phyloP scores from a whole-genome alignment of 768 basidiomycete species.

The Trametes coccinea region DNA sequence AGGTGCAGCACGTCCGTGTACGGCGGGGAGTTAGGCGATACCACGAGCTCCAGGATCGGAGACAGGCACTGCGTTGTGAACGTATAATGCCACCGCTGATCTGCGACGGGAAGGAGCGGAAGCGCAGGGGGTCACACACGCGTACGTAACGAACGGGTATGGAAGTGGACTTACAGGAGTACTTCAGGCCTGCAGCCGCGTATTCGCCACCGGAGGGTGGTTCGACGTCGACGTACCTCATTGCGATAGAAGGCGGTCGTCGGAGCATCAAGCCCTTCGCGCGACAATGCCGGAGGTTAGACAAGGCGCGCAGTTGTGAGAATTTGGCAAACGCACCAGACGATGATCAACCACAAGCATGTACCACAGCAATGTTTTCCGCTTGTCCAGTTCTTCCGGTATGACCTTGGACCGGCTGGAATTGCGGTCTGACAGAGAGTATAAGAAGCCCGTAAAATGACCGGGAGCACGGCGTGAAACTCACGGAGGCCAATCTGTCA shows the following conservation, averaged over 20 bases:
- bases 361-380: conserved; percentile 73
- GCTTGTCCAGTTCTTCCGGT: conserved; percentile 71
- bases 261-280: conserved; percentile 66
- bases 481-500: conserved; percentile 67
- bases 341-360: conserved; percentile 67
- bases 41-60: conserved; percentile 60
- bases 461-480: conserved; percentile 23
- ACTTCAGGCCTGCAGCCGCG: conserved; percentile 31
- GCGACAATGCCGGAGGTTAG: conserved; percentile 16
- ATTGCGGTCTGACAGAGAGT: conserved; percentile 57
- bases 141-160: background rate
- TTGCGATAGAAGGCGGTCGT: conserved; percentile 66
- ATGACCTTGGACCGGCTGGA: conserved; percentile 62
- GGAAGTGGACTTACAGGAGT: conserved; percentile 23
- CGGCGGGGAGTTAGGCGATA: conserved; percentile 49
- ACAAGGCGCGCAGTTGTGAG: background rate
- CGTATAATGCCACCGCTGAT: conserved; percentile 70
- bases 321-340: conserved; percentile 47
- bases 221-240: conserved; percentile 65
- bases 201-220: conserved; percentile 34
- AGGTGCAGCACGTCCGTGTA: conserved; percentile 55
- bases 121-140: background rate
- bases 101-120: conserved; percentile 33
- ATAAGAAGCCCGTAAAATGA: conserved; percentile 6
- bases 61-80: conserved; percentile 66